Evolutionary conservation across 805 yeast species (phyloP).

Genomic region (Brettanomyces custersianus): DNA sequence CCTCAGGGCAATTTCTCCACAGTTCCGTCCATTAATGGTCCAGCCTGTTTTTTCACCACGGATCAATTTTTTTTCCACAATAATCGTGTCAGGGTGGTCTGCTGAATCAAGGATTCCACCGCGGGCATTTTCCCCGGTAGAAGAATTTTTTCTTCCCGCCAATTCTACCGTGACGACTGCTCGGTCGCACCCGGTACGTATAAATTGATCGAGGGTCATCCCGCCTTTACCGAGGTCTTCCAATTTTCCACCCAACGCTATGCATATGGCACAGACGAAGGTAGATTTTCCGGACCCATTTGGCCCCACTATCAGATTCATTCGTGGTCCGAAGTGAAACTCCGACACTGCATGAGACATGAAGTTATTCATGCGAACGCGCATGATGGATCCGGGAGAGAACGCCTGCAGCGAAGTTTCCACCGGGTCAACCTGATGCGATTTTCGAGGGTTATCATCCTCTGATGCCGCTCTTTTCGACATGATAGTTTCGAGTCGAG

Average conservation of each 20-base stretch:
- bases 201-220: slow-evolving; percentile 52
- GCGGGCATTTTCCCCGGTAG: too few species aligned
- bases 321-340: slow-evolving; percentile 68
- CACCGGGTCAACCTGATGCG: too few species aligned
- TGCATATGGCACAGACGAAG: slow-evolving; percentile 83
- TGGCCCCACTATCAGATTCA: slow-evolving; percentile 92
- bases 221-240: slow-evolving; percentile 63
- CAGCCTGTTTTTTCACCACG: slow-evolving; percentile 42
- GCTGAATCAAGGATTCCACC: too few species aligned
- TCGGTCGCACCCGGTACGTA: slow-evolving; percentile 51
- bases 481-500: too few species aligned
- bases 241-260: slow-evolving; percentile 78
- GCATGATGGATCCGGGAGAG: slow-evolving; percentile 38
- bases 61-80: slow-evolving; percentile 35
- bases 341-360: slow-evolving; percentile 63
- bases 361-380: slow-evolving; percentile 50
- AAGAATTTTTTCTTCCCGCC: slow-evolving; percentile 28
- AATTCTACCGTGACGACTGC: slow-evolving; percentile 44
- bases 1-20: slow-evolving; percentile 38
- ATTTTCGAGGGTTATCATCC: too few species aligned
- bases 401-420: slow-evolving; percentile 22
- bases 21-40: slow-evolving; percentile 33
- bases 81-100: slow-evolving; percentile 16
- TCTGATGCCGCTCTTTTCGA: too few species aligned
- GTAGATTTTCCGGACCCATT: slow-evolving; percentile 96